Evolutionary conservation across 2,329 filamentous ascomycete genomes (phyloP), one percentile per base, ranked within the genome.

Genomic region (Cytospora leucostoma): DNA sequence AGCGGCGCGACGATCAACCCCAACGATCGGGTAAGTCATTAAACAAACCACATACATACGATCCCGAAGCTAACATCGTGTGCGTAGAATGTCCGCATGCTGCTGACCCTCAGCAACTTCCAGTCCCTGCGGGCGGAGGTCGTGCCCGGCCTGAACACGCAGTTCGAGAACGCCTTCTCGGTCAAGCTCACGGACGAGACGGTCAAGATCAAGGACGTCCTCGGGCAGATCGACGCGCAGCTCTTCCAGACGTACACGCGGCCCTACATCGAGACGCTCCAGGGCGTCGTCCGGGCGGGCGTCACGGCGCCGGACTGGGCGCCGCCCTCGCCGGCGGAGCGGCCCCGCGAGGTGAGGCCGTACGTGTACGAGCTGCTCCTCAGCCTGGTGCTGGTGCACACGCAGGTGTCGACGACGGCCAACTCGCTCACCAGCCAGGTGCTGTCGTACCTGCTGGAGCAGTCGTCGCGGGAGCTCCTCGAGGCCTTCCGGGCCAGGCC

Each of bases 111-210:
- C 33, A 95, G 91, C 73, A 99, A 99, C 74, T 86, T 99, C 65
- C 89, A 94, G 71, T 84, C 89, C 32, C 86, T 99, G 44, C 90
- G 92, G 63, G 83, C 87, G 32, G 88, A 95, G 66, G 85, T 94
- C 37, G 91, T 98, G 1, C 94, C 94, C 0, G 88, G 88, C 69
- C 84, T 99, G n/a, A 91, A 97, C 73, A 86, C 90, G 5, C 90
- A 95, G 72, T 99, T 98, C 71, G 95, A 99, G 74, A 93, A 91
- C 56, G 87, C 92, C 61, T 99, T 99, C 77, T 93, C 91, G 1
- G 92, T 98, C 67, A 96, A 96, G 72, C 84, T 99, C 65, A 96
- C 93, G 1, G 94, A 97, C 67, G 95, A 99, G 77, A 89, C 89
- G 62, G 94, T 94, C 74, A 95, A 91, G 0, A 94, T 99, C 72